Conservation (phyloP, 106 monocot species). For the Dendrobium officinale region DNA sequence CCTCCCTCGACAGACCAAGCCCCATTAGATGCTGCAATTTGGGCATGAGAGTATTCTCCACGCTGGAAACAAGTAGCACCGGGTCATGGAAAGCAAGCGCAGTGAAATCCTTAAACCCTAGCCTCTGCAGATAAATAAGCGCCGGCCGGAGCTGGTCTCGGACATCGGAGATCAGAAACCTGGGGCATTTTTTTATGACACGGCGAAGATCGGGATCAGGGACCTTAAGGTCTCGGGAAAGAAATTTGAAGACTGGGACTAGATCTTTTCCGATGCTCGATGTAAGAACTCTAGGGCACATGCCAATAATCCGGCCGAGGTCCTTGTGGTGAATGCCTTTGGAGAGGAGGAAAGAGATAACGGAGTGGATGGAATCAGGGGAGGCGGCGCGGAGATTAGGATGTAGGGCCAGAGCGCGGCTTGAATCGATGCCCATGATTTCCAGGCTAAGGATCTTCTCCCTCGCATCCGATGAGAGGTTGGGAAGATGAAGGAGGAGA, state of each 20-base stretch:
- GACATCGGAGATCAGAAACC: constrained; percentile 53
- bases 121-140: constrained; percentile 48
- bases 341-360: constrained; percentile 61
- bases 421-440: constrained; percentile 77
- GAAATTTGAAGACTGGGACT: constrained; percentile 72
- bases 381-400: constrained; percentile 52
- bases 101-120: constrained; percentile 44
- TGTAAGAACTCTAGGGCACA: constrained; percentile 68
- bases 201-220: constrained; percentile 25
- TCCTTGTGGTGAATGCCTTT: constrained; percentile 77
- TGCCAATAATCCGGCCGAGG: constrained; percentile 50
- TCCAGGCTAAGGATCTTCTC: constrained; percentile 84
- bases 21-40: constrained; percentile 44
- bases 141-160: constrained; percentile 66
- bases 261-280: constrained; percentile 38
- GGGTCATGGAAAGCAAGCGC: constrained; percentile 53
- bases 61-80: constrained; percentile 58
- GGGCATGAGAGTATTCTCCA: constrained; percentile 62
- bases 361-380: constrained; percentile 51
- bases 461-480: constrained; percentile 43
- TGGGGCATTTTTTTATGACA: constrained; percentile 70
- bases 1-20: constrained; percentile 41
- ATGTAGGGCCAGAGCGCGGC: constrained; percentile 39
- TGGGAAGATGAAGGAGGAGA: constrained; percentile 28
- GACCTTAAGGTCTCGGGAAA: constrained; percentile 43